These are phyloP conservation scores for Fusarium fujikuroi DNA, from an alignment of 2,329 filamentous ascomycete genomes.

Conservation along the genomic window DNA sequence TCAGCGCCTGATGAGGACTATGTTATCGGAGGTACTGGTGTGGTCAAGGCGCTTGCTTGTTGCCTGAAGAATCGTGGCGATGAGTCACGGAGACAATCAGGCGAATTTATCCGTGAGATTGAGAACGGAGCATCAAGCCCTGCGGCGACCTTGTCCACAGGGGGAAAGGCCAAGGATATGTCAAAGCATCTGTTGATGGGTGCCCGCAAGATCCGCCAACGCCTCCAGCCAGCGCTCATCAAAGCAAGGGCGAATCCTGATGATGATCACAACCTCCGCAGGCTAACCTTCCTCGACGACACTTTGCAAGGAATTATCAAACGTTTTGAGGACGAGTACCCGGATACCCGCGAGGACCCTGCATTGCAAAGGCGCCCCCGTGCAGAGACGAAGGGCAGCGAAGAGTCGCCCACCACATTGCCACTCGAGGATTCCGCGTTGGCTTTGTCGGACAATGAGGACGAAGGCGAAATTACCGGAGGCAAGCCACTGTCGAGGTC, in stretches of 20 bases:
- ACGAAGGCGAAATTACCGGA: slow-evolving; percentile 58
- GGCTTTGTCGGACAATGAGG: slow-evolving; percentile 59
- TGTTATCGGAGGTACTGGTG: slow-evolving; percentile 93
- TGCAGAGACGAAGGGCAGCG: slow-evolving; percentile 24
- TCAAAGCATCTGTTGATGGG: slow-evolving; percentile 88
- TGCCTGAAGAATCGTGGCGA: slow-evolving; percentile 82
- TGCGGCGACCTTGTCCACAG: slow-evolving; percentile 52
- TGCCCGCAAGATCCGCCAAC: slow-evolving; percentile 85
- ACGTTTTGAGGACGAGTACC: slow-evolving; percentile 95
- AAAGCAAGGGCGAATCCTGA: slow-evolving; percentile 75
- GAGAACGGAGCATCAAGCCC: slow-evolving; percentile 61
- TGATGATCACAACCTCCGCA: slow-evolving; percentile 82
- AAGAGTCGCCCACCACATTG: slow-evolving; percentile 38
- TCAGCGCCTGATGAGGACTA: slow-evolving; percentile 90
- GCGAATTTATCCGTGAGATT: slow-evolving; percentile 63
- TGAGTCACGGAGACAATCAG: slow-evolving; percentile 66
- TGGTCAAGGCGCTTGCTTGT: slow-evolving; percentile 92
- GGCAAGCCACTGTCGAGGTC: slow-evolving; percentile 59
- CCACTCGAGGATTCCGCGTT: slow-evolving; percentile 50
- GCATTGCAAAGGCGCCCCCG: slow-evolving; percentile 18
- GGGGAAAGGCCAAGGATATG: slow-evolving; percentile 85
- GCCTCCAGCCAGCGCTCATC: slow-evolving; percentile 84
- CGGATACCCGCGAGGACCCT: slow-evolving; percentile 75
- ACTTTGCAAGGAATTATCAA: slow-evolving; percentile 92
- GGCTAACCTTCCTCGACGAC: slow-evolving; percentile 86